Evolutionary conservation across 345 rosid genomes (phyloP).

Genomic region (thale cress (Arabidopsis thaliana)): DNA sequence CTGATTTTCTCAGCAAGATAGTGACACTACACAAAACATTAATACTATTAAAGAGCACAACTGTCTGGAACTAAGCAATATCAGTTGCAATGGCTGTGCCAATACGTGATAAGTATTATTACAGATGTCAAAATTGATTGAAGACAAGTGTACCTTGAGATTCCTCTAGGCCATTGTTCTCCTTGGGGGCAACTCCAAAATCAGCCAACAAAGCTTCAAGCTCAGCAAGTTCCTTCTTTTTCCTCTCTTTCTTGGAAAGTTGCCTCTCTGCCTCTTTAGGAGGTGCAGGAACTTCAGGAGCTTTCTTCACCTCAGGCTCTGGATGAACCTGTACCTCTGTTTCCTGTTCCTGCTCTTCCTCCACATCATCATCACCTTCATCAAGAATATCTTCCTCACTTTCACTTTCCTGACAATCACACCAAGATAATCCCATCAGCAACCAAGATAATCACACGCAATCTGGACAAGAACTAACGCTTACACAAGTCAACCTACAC

Average conservation of each 20-base stretch:
- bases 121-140: neutral
- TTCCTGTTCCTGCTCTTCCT: conserved; percentile 76
- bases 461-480: neutral
- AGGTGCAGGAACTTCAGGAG: conserved; percentile 56
- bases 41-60: neutral
- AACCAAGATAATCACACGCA: conserved; percentile 1
- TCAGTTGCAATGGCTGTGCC: neutral
- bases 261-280: conserved; percentile 84
- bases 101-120: neutral
- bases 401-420: conserved; percentile 71
- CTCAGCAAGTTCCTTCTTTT: conserved; percentile 89
- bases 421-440: conserved; percentile 12
- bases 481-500: neutral
- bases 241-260: conserved; percentile 88
- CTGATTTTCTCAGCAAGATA: neutral
- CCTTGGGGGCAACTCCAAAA: conserved; percentile 58
- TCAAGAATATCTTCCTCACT: conserved; percentile 83
- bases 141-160: conserved; percentile 49
- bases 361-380: conserved; percentile 82
- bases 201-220: conserved; percentile 91
- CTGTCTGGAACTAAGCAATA: neutral
- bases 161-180: conserved; percentile 58
- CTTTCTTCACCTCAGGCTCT: conserved; percentile 52
- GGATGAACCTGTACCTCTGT: conserved; percentile 51
- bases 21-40: neutral